A percentile compares a stretch with the other conserved stretches of the same genome.
Conservation (phyloP, 345 rosid species). For the Syzygium grande region DNA sequence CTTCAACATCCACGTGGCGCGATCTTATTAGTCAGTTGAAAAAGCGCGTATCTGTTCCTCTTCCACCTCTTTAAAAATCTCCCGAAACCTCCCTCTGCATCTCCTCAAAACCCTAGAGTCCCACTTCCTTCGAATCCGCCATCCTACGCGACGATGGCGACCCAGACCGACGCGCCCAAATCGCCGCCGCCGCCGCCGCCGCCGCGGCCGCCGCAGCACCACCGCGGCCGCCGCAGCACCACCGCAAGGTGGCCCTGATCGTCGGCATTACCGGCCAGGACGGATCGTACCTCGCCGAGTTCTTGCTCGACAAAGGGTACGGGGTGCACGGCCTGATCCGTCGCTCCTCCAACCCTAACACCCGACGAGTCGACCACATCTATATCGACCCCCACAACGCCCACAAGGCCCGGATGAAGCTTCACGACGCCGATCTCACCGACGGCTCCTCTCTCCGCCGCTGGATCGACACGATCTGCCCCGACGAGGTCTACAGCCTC, state of each 20-base stretch:
- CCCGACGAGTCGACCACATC: slow-evolving; percentile 89
- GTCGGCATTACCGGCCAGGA: slow-evolving; percentile 94
- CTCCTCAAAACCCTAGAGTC: too few relatives aligned
- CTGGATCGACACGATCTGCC: slow-evolving; percentile 46
- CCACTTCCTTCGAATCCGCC: too few relatives aligned
- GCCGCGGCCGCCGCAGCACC: slow-evolving; percentile 6
- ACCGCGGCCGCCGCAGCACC: too few relatives aligned
- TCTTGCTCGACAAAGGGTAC: slow-evolving; percentile 76
- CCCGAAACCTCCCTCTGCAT: too few relatives aligned
- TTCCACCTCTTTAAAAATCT: too few relatives aligned
- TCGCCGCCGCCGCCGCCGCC: slow-evolving; percentile 3
- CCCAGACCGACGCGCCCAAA: too few relatives aligned
- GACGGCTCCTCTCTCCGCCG: slow-evolving; percentile 75
- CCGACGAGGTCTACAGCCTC: slow-evolving; percentile 89
- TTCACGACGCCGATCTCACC: slow-evolving; percentile 25
- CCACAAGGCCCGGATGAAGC: slow-evolving; percentile 51
- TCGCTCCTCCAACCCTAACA: slow-evolving; percentile 4
- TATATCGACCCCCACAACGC: slow-evolving; percentile 88
- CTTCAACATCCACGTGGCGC: too few relatives aligned
- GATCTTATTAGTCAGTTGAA: too few relatives aligned
- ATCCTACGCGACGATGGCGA: too few relatives aligned
- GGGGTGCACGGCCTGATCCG: slow-evolving; percentile 85
- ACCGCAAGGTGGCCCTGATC: slow-evolving; percentile 54
- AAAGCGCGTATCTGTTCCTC: too few relatives aligned
- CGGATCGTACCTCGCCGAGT: slow-evolving; percentile 86